Evolutionary conservation across 2,329 filamentous ascomycete genomes (phyloP), one percentile per base, ranked within the genome.

Genomic region (Colletotrichum endophyticum): DNA sequence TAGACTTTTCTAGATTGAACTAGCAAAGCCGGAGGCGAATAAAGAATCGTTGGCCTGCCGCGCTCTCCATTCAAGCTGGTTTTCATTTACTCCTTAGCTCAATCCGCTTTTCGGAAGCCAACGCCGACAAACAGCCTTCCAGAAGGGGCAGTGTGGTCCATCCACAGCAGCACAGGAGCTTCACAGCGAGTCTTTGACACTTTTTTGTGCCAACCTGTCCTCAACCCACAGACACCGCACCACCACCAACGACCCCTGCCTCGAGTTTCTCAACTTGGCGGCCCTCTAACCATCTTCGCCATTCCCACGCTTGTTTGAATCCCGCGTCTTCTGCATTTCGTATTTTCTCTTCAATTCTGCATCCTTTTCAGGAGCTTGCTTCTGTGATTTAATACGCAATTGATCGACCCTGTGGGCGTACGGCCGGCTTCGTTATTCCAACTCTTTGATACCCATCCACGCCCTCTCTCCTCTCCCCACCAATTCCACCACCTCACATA

Each of bases 141-240:
- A 64, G 28, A 74, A 74, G 28, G 64, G 57, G 74, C 57, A 66
- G 28, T 36, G 66, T 44, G 61, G 59, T 36, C 64, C 70, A 73
- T 62, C 68, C 57, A 57, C n/a, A 53, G 44, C 44, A 22, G n/a
- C 39, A 36, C 39, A 27, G 69, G 44, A 72, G 69, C 69, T 72
- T 72, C 44, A 68, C 39, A 44, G 30, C 49, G 27, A 56, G 70
- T 28, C 63, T 56, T 64, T 59, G 49, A 36, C 64, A n/a, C 73
- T 36, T 68, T 75, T 70, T 76, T 76, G 74, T 76, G 80, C 81
- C 81, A 82, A 81, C 74, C 80, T 81, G 80, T 81, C 80, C 80
- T 82, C 78, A 78, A 69, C 72, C 78, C 73, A 73, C 57, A 69
- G 39, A 73, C 70, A 72, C 73, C 57, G 30, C 73, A 63, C 70